These are phyloP conservation scores for Calonectria naviculata DNA, from an alignment of 2,329 filamentous ascomycete species.

Conservation along the genomic window DNA sequence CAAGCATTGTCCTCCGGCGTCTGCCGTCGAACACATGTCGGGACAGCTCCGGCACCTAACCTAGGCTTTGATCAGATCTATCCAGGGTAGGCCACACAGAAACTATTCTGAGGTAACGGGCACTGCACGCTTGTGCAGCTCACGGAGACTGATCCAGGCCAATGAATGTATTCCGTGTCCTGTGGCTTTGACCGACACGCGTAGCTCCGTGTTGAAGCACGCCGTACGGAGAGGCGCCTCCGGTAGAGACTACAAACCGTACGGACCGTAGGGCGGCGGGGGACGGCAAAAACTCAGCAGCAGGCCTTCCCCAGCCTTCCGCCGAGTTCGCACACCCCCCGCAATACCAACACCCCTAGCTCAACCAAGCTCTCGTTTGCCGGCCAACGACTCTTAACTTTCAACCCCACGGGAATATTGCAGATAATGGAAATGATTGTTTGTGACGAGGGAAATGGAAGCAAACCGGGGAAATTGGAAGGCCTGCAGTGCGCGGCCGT, in stretches of 20 bases:
- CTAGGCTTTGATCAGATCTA: slow-evolving; percentile 15
- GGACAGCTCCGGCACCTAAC: not conserved
- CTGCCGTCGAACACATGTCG: slow-evolving; percentile 1
- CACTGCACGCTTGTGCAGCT: not conserved
- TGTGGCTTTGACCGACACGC: not conserved
- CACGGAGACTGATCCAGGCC: not conserved
- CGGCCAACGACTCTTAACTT: slow-evolving; percentile 19
- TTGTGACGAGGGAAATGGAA: not conserved
- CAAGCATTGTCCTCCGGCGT: not conserved
- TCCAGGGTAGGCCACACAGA: not conserved
- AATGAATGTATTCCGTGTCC: not conserved
- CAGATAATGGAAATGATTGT: not conserved
- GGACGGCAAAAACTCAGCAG: slow-evolving; percentile 2
- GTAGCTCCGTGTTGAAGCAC: not conserved
- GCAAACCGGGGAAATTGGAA: slow-evolving; percentile 21
- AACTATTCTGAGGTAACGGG: not conserved
- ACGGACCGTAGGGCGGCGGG: not conserved
- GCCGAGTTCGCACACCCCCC: slow-evolving; percentile 9
- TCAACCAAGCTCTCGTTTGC: slow-evolving; percentile 21
- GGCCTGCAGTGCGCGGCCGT: slow-evolving; percentile 24
- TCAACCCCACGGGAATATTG: slow-evolving; percentile 15
- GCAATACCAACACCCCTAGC: slow-evolving; percentile 18
- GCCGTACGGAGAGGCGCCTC: not conserved
- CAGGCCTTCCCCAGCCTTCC: slow-evolving; percentile 15
- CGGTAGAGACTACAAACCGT: not conserved